Evolutionary conservation across 129 eudicot species (phyloP), one percentile per base, ranked within the genome.

Genomic region (Oenanthe sinensis): DNA sequence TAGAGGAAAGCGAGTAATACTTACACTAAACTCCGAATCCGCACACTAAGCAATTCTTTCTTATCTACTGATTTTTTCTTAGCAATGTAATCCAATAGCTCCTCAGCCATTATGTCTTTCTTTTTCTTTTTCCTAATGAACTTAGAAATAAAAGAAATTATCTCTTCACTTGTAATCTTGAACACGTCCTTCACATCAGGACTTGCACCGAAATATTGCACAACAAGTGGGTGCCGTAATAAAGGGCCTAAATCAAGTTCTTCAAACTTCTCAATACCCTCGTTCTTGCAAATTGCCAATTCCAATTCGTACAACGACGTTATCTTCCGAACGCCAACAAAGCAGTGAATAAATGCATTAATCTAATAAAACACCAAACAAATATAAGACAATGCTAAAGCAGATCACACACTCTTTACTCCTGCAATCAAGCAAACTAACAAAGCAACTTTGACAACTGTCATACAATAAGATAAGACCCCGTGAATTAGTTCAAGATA

Each of bases 211-310:
- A 91, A 94, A 80, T 94, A 94, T 77, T 94, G 98, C 81, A 81
- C 74, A 63, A 81, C 92, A 28, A 94, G 88, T 22, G 96, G 97
- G 65, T 91, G 92, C 71, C 87, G 84, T 67, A 88, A 45, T 76
- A 94, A 80, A 46, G 97, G 98, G 68, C 97, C 98, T 89, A 94
- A 77, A 75, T 91, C 92, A 65, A 94, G 98, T 79, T 94, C 97
- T 71, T 89, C 97, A 79, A 94, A 94, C 74, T 65, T 76, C 50
- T 77, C 82, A 62, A 91, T 74, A 45, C 97, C 97, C 82, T 93
- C 98, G 20, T 78, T 91, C 75, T 91, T 83, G 81, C 98, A 93
- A 22, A 93, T 81, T 81, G 95, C 92, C 78, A 79, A 75, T 82
- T 87, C 92, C 91, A 91, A 75, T 43, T 93, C 98, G 84, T 82